Evolutionary conservation across 352 stramenopile genomes (phyloP).

Genomic region (Phytophthora chlamydospora): DNA sequence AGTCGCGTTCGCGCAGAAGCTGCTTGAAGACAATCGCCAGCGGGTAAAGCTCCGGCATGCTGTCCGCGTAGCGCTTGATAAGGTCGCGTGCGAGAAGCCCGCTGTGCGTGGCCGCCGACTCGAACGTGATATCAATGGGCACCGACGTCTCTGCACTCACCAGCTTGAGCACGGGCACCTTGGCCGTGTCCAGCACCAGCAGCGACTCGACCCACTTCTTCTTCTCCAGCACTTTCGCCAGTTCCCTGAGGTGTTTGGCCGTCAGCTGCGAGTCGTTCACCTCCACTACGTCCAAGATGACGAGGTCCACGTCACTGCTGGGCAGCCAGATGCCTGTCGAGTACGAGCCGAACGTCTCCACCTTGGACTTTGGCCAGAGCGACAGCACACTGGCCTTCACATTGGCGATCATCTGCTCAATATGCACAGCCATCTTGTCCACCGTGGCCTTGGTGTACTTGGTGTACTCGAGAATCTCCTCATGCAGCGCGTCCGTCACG

Average conservation of each 20-base stretch:
- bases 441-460: conserved; percentile 75
- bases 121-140: conserved; percentile 88
- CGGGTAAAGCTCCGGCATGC: conserved; percentile 88
- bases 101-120: conserved; percentile 82
- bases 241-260: conserved; percentile 58
- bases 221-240: conserved; percentile 61
- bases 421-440: conserved; percentile 77
- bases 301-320: conserved; percentile 86
- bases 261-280: conserved; percentile 65
- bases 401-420: conserved; percentile 85
- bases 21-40: conserved; percentile 92
- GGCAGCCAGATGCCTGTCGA: conserved; percentile 89
- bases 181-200: conserved; percentile 82
- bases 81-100: conserved; percentile 83
- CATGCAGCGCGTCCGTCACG: conserved; percentile 63
- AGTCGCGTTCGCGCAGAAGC: conserved; percentile 83
- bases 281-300: conserved; percentile 78
- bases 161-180: conserved; percentile 86
- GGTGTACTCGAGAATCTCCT: conserved; percentile 84
- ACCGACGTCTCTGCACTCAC: conserved; percentile 77
- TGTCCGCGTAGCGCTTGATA: conserved; percentile 83
- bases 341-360: conserved; percentile 88
- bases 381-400: conserved; percentile 68
- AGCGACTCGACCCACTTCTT: conserved; percentile 84
- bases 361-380: conserved; percentile 75